phyloP scores from a whole-genome alignment of 768 basidiomycete species.

The Panellus pusillus region DNA sequence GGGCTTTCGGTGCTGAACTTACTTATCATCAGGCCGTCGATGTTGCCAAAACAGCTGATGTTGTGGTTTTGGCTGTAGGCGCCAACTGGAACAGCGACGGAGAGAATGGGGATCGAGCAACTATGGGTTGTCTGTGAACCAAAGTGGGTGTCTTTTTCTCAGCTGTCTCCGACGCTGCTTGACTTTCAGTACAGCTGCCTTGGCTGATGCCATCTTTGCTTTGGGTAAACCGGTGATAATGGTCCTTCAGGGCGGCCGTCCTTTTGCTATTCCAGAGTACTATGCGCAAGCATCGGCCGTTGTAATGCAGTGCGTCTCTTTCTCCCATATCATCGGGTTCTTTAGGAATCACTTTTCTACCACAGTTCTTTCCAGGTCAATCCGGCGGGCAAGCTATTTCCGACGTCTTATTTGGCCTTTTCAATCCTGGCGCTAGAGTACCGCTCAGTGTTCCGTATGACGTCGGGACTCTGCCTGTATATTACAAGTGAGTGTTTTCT shows the following conservation, averaged over 20 bases:
- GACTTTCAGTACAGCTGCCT: slow-evolving; percentile 13
- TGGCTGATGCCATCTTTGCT: slow-evolving; percentile 26
- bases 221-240: slow-evolving; percentile 26
- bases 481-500: slow-evolving; percentile 24
- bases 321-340: neutral
- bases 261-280: slow-evolving; percentile 26
- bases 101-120: slow-evolving; percentile 25
- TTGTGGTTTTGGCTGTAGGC: slow-evolving; percentile 26
- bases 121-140: slow-evolving; percentile 24
- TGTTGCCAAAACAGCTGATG: slow-evolving; percentile 23
- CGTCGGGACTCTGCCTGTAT: slow-evolving; percentile 22
- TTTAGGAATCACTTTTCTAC: neutral
- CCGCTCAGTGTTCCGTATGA: slow-evolving; percentile 26
- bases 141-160: slow-evolving; percentile 17
- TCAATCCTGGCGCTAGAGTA: slow-evolving; percentile 28
- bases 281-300: slow-evolving; percentile 24
- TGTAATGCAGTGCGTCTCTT: slow-evolving; percentile 20
- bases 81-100: slow-evolving; percentile 30
- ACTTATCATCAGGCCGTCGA: slow-evolving; percentile 21
- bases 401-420: slow-evolving; percentile 28
- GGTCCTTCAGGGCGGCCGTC: slow-evolving; percentile 26
- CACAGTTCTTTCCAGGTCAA: slow-evolving; percentile 28
- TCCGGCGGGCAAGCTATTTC: slow-evolving; percentile 28
- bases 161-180: neutral
- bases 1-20: neutral